A percentile compares a stretch with the other conserved stretches of the same genome.
Evolutionary conservation across 2,329 filamentous ascomycete species (phyloP).

Genomic region (Dissoconium aciculare): DNA sequence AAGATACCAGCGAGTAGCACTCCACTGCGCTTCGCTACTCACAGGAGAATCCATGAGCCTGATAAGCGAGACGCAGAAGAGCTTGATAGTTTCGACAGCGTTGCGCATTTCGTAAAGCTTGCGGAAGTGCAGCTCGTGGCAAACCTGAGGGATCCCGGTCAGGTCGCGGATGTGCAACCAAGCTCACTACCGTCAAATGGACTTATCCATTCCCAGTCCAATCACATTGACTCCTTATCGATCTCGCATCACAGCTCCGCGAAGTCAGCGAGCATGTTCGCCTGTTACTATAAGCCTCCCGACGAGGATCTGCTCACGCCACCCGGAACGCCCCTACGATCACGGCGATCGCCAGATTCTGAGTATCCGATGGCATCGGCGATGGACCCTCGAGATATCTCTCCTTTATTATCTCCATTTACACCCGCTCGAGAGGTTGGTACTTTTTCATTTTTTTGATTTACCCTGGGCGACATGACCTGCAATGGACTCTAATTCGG

Average conservation of each 20-base stretch:
- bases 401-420: too few relatives aligned
- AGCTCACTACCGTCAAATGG: too few relatives aligned
- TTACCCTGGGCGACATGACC: too few relatives aligned
- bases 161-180: too few relatives aligned
- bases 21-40: conserved; percentile 28
- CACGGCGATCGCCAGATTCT: conserved; percentile 4
- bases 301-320: conserved; percentile 9
- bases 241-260: too few relatives aligned
- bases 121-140: conserved; percentile 9
- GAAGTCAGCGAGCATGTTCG: conserved; percentile 12
- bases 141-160: conserved; percentile 8
- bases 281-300: conserved; percentile 15
- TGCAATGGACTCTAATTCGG: too few relatives aligned
- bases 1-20: conserved; percentile 27
- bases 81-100: conserved; percentile 24
- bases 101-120: conserved; percentile 12
- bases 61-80: conserved; percentile 25
- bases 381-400: too few relatives aligned
- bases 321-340: conserved; percentile 9
- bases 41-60: conserved; percentile 18
- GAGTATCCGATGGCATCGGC: background rate
- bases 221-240: too few relatives aligned
- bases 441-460: too few relatives aligned
- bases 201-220: too few relatives aligned
- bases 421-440: too few relatives aligned